phyloP scores from a whole-genome alignment of 164 flowering plant species.

The Kalanchoe fedtschenkoi region DNA sequence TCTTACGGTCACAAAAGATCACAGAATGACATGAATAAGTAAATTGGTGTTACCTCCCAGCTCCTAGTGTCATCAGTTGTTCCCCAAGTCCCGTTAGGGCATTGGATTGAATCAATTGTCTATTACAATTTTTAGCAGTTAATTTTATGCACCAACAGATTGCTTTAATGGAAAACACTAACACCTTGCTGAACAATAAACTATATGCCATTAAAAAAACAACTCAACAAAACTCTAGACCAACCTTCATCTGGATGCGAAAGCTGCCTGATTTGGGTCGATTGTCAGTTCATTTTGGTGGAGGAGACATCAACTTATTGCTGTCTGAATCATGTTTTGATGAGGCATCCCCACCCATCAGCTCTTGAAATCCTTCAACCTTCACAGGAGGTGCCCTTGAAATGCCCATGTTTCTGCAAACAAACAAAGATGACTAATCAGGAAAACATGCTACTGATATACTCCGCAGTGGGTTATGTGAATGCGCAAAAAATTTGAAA shows the following conservation, averaged over 20 bases:
- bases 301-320: constrained; percentile 65
- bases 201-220: neutral
- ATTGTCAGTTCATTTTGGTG: constrained; percentile 35
- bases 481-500: neutral
- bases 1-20: too few species aligned
- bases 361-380: constrained; percentile 94
- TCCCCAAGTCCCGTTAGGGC: too few species aligned
- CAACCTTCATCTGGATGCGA: neutral
- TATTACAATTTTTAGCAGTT: too few species aligned
- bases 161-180: too few species aligned
- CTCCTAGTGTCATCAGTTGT: too few species aligned
- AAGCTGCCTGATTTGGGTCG: neutral
- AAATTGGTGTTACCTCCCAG: too few species aligned
- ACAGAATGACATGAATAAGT: too few species aligned
- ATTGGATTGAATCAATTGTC: too few species aligned
- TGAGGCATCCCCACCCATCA: constrained; percentile 91
- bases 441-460: neutral
- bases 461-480: neutral
- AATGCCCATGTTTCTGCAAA: constrained; percentile 47
- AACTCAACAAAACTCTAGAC: neutral
- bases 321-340: constrained; percentile 78
- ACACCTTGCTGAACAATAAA: too few species aligned
- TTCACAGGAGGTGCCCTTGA: constrained; percentile 89
- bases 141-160: too few species aligned
- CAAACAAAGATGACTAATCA: constrained; percentile 2